These are phyloP conservation scores for Cicer arietinum DNA, from an alignment of 306 rosid genomes.

Conservation along the genomic window DNA sequence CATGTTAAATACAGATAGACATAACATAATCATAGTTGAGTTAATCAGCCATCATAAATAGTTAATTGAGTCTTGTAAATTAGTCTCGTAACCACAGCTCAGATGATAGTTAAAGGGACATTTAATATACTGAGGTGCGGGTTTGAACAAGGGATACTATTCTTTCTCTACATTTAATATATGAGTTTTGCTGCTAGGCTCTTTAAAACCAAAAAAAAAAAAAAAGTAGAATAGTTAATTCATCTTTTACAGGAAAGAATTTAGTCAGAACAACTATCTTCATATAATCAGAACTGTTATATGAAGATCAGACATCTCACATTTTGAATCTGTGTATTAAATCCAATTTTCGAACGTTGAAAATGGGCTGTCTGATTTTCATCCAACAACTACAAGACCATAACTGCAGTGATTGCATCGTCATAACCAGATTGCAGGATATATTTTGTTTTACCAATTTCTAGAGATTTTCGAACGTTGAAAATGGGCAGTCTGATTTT, in stretches of 20 bases:
- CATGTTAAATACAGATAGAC: background rate
- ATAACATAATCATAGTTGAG: background rate
- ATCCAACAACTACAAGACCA: background rate
- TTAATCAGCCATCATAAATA: conserved; percentile 10
- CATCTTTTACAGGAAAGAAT: background rate
- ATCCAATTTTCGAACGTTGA: background rate
- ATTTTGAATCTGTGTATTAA: background rate
- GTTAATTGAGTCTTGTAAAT: background rate
- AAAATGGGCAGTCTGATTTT: too few relatives aligned
- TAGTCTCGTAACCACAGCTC: too few relatives aligned
- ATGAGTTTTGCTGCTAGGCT: too few relatives aligned
- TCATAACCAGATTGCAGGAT: background rate
- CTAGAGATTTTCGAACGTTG: too few relatives aligned
- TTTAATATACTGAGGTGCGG: too few relatives aligned
- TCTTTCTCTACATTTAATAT: too few relatives aligned
- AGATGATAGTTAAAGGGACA: too few relatives aligned
- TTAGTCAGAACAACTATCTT: conserved; percentile 10
- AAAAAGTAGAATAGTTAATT: background rate
- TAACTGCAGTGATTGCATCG: background rate
- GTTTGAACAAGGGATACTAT: too few relatives aligned
- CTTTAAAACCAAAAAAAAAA: too few relatives aligned
- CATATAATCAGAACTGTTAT: background rate
- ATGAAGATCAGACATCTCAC: background rate
- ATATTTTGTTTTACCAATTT: too few relatives aligned
- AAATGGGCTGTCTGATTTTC: background rate